Conservation (phyloP, 2,329 filamentous ascomycete genomes). For the Diaporthe longicolla region DNA sequence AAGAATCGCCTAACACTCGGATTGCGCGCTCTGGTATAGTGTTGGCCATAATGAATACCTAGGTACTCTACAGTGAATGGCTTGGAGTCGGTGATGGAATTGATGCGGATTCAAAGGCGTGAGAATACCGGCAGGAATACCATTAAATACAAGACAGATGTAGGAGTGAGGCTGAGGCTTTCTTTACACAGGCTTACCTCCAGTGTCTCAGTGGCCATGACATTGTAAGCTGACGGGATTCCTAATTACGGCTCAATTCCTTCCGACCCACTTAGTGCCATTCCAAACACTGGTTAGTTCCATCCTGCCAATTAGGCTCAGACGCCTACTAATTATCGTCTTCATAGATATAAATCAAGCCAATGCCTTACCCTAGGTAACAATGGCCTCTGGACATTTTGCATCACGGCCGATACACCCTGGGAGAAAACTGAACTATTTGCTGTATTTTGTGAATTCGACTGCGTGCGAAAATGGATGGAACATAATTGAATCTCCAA, state of each 20-base stretch:
- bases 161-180: not conserved
- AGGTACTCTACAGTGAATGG: not conserved
- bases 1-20: not conserved
- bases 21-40: constrained; percentile 9
- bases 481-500: too few species aligned
- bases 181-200: not conserved
- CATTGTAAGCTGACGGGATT: constrained; percentile 27
- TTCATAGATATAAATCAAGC: too few species aligned
- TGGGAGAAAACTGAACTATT: too few species aligned
- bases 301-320: too few species aligned
- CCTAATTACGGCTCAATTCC: constrained; percentile 27
- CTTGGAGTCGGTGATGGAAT: not conserved
- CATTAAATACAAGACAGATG: not conserved
- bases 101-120: too few species aligned
- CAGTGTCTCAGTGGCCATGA: constrained; percentile 1
- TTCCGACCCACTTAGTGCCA: constrained; percentile 12
- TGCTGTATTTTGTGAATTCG: too few species aligned
- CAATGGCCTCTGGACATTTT: too few species aligned
- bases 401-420: too few species aligned
- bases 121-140: too few species aligned
- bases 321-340: too few species aligned
- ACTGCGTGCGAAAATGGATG: too few species aligned
- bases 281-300: not conserved
- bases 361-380: too few species aligned
- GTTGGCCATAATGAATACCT: constrained; percentile 7